Conservation (phyloP, 495 filamentous ascomycete species). For the Neurospora sp. region DNA sequence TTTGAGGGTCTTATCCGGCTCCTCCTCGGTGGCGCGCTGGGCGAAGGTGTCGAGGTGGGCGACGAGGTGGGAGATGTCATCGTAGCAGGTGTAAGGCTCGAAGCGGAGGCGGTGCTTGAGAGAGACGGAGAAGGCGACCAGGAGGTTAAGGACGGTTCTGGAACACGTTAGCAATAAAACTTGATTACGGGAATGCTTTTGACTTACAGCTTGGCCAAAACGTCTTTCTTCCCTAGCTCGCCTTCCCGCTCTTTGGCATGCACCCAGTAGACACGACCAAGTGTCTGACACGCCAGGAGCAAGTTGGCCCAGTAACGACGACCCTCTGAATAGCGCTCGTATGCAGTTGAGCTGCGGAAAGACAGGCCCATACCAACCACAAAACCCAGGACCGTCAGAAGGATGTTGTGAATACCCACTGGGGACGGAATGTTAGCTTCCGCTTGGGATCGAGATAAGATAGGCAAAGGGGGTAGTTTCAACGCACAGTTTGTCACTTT, state of each 20-base stretch:
- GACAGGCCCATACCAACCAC: conserved; percentile 75
- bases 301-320: conserved; percentile 70
- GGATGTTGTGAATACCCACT: conserved; percentile 54
- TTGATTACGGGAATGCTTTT: background rate
- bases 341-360: conserved; percentile 77
- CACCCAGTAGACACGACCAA: conserved; percentile 73
- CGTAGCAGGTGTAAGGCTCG: conserved; percentile 72
- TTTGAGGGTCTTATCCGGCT: conserved; percentile 30
- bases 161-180: conserved; percentile 1
- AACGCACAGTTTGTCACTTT: conserved; percentile 36
- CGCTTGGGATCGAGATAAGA: no score
- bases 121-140: conserved; percentile 65
- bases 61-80: conserved; percentile 49
- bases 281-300: conserved; percentile 58
- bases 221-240: conserved; percentile 51
- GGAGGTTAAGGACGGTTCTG: conserved; percentile 67
- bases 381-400: conserved; percentile 82
- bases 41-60: conserved; percentile 60
- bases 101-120: conserved; percentile 84
- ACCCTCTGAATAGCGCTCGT: conserved; percentile 72
- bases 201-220: conserved; percentile 57
- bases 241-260: conserved; percentile 58
- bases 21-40: conserved; percentile 48
- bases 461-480: background rate
- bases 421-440: background rate